Conservation (phyloP, 2,329 filamentous ascomycete genomes). For the Fusarium hainanense region DNA sequence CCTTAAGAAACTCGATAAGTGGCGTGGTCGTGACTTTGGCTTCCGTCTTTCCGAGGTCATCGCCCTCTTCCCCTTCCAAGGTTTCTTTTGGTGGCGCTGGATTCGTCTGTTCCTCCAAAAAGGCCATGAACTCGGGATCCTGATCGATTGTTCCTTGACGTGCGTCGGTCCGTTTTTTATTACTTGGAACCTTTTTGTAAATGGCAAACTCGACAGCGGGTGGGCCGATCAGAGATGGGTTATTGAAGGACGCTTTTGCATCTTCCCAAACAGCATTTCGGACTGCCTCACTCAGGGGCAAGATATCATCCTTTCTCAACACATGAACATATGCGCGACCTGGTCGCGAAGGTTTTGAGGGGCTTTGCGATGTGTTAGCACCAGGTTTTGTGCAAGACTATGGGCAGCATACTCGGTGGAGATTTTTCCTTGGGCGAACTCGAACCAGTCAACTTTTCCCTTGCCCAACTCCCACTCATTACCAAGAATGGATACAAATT, state of each 20-base stretch:
- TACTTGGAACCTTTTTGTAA: conserved; percentile 83
- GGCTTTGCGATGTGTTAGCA: conserved; percentile 58
- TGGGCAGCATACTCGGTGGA: conserved; percentile 77
- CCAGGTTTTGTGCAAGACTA: not conserved
- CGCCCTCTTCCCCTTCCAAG: conserved; percentile 56
- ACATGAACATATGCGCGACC: conserved; percentile 86
- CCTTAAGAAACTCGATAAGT: conserved; percentile 87
- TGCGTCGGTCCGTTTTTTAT: conserved; percentile 80
- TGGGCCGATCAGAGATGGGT: conserved; percentile 78
- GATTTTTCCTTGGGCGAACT: conserved; percentile 74
- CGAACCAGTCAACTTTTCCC: conserved; percentile 87
- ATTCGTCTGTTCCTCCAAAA: conserved; percentile 88
- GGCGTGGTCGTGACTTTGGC: conserved; percentile 83
- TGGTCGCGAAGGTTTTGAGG: conserved; percentile 86
- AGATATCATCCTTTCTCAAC: conserved; percentile 74
- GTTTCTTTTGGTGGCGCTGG: conserved; percentile 60
- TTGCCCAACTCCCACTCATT: conserved; percentile 83
- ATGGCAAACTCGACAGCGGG: conserved; percentile 84
- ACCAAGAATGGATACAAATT: conserved; percentile 79
- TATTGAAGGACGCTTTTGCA: conserved; percentile 79
- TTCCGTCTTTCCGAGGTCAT: conserved; percentile 60
- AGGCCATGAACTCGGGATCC: conserved; percentile 94
- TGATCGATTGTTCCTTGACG: conserved; percentile 96
- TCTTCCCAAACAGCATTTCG: conserved; percentile 80
- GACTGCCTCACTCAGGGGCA: conserved; percentile 75